Conservation (phyloP, 768 basidiomycete genomes). For the Agaricus subrufescens region DNA sequence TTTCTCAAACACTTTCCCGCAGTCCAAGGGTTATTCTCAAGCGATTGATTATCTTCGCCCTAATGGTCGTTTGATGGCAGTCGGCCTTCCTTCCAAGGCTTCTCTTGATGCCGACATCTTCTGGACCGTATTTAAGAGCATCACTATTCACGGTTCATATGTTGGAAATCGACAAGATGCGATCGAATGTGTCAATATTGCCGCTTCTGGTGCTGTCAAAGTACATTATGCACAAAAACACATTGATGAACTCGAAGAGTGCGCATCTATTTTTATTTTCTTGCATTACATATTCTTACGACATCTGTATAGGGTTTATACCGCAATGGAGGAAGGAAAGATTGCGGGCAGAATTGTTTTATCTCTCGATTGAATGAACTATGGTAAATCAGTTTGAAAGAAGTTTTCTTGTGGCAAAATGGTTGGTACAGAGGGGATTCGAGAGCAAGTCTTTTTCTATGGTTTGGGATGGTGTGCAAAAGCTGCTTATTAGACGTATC, state of each 20-base stretch:
- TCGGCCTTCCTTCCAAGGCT: conserved; percentile 69
- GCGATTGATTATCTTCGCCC: conserved; percentile 73
- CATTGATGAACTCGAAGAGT: conserved; percentile 50
- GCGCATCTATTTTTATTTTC: conserved; percentile 18
- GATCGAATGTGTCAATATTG: conserved; percentile 74
- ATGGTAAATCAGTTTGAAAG: too few species aligned
- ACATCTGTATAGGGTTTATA: conserved; percentile 28
- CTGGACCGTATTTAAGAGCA: conserved; percentile 65
- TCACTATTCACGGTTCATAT: conserved; percentile 50
- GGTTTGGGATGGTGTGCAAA: too few species aligned
- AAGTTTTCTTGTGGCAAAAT: too few species aligned
- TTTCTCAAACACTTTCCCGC: not conserved
- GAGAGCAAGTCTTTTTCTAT: too few species aligned
- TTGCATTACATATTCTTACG: too few species aligned
- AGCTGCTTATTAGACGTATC: too few species aligned
- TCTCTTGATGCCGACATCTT: conserved; percentile 60
- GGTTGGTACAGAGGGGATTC: too few species aligned
- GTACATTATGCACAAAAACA: conserved; percentile 44
- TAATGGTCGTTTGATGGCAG: conserved; percentile 71
- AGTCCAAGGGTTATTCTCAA: conserved; percentile 41
- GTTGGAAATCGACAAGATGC: conserved; percentile 81
- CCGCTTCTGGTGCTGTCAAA: conserved; percentile 65
- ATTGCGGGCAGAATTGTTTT: conserved; percentile 5
- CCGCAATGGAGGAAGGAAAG: conserved; percentile 33
- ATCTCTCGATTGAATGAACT: not conserved